Conservation (phyloP, 805 yeast genomes). For the Hanseniaspora meyeri region DNA sequence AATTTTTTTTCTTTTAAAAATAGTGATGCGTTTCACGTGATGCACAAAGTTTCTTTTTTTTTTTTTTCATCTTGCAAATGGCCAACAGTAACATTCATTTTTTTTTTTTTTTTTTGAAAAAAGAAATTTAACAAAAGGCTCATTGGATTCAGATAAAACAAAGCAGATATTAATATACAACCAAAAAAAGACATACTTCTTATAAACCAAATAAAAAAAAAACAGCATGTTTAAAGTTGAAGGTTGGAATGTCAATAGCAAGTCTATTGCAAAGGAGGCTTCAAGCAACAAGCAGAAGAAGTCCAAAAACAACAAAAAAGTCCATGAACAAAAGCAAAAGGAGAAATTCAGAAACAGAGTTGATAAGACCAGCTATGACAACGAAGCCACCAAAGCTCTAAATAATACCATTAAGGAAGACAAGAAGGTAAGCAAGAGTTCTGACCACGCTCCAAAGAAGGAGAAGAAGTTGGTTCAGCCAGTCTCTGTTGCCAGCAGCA, state of each 20-base stretch:
- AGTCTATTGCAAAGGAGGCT: conserved; percentile 8
- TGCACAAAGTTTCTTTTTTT: background rate
- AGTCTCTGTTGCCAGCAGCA: background rate
- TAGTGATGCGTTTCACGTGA: background rate
- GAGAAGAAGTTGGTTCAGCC: background rate
- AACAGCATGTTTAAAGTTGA: conserved; percentile 9
- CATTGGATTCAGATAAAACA: no score
- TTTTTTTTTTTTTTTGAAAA: background rate
- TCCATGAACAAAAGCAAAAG: conserved; percentile 1
- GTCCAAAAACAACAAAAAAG: conserved; percentile 9
- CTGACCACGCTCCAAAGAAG: background rate
- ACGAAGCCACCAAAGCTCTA: background rate
- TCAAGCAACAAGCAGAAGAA: conserved; percentile 7
- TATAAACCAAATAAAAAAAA: background rate
- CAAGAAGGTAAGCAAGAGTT: background rate
- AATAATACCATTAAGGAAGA: background rate
- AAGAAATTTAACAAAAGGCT: no score
- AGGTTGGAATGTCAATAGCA: conserved; percentile 10
- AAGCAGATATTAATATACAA: no score
- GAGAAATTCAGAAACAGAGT: background rate
- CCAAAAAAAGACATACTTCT: background rate
- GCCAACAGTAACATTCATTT: background rate
- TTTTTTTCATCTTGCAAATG: background rate
- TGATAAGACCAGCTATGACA: background rate
- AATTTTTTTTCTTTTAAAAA: background rate